These are phyloP conservation scores for Phaffomyces thermotolerans DNA, from an alignment of 805 yeast species.

Conservation along the genomic window DNA sequence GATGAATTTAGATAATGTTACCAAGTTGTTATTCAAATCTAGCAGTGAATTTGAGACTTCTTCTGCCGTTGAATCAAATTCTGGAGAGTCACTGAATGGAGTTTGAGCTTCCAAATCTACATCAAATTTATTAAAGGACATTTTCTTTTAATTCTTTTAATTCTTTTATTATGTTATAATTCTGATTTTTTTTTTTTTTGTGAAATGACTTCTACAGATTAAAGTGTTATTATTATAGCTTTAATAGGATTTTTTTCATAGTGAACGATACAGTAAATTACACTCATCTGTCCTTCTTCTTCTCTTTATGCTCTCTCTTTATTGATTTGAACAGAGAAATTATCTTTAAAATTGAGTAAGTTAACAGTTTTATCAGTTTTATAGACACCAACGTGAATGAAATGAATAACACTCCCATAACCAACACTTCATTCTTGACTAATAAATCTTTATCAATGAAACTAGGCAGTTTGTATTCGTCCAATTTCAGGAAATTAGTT, in stretches of 20 bases:
- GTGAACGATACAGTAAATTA: too few relatives aligned
- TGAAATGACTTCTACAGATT: too few relatives aligned
- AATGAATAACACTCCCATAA: conserved; percentile 29
- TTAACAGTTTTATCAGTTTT: background rate
- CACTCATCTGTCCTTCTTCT: too few relatives aligned
- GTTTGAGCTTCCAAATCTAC: conserved; percentile 22
- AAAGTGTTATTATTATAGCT: too few relatives aligned
- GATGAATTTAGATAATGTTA: conserved; percentile 41
- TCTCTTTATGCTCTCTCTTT: background rate
- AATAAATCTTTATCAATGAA: conserved; percentile 40
- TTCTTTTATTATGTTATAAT: too few relatives aligned
- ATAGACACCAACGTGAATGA: conserved; percentile 3
- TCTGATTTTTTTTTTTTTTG: too few relatives aligned
- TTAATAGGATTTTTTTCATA: too few relatives aligned
- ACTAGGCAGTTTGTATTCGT: conserved; percentile 24
- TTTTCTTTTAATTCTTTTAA: background rate
- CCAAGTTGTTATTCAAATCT: conserved; percentile 46
- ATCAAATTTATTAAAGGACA: conserved; percentile 22
- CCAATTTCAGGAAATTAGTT: conserved; percentile 27
- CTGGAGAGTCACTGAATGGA: conserved; percentile 42
- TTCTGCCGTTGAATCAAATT: conserved; percentile 41
- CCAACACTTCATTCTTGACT: conserved; percentile 41
- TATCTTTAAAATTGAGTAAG: too few relatives aligned
- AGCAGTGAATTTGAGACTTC: conserved; percentile 39
- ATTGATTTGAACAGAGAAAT: too few relatives aligned